A percentile compares a stretch with the other conserved stretches of the same genome.
These are phyloP conservation scores for Penicillium sp. DNA, from an alignment of 2,329 filamentous ascomycete species.

Conservation along the genomic window DNA sequence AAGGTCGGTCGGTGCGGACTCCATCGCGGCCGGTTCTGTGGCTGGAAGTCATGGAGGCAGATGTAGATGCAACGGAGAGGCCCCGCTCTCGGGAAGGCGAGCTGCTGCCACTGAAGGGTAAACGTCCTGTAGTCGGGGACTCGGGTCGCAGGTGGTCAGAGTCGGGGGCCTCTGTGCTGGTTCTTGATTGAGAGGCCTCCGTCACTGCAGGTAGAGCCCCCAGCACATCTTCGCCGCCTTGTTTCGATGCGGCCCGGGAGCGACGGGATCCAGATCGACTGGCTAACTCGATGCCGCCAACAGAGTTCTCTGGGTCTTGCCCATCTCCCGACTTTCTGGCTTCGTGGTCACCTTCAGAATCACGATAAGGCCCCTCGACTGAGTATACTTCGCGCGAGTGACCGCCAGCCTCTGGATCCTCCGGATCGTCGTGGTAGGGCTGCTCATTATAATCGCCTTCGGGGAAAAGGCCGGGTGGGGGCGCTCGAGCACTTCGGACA, in stretches of 20 bases:
- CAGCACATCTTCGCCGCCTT: conserved; percentile 10
- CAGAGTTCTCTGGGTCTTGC: conserved; percentile 55
- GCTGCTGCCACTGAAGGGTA: conserved; percentile 43
- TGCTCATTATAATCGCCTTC: conserved; percentile 66
- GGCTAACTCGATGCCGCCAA: conserved; percentile 62
- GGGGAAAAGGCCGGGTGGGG: conserved; percentile 66
- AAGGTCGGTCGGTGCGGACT: conserved; percentile 39
- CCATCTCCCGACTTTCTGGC: conserved; percentile 16
- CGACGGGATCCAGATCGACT: conserved; percentile 63
- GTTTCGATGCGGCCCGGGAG: conserved; percentile 43
- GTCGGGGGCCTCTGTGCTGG: conserved; percentile 8
- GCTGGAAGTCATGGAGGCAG: conserved; percentile 38
- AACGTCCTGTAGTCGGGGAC: conserved; percentile 34
- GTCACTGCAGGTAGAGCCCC: conserved; percentile 20
- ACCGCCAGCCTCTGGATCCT: conserved; percentile 23
- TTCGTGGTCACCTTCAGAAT: conserved; percentile 27
- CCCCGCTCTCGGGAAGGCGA: conserved; percentile 38
- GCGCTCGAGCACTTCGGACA: conserved; percentile 84
- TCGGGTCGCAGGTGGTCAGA: conserved; percentile 26
- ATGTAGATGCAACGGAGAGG: conserved; percentile 39
- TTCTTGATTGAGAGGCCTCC: conserved; percentile 18
- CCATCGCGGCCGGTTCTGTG: conserved; percentile 30
- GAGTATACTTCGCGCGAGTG: conserved; percentile 29
- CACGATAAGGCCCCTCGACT: conserved; percentile 24
- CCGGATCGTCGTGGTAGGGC: conserved; percentile 59